Conservation (phyloP, 106 monocot species). For the Dioscorea dumetorum region DNA sequence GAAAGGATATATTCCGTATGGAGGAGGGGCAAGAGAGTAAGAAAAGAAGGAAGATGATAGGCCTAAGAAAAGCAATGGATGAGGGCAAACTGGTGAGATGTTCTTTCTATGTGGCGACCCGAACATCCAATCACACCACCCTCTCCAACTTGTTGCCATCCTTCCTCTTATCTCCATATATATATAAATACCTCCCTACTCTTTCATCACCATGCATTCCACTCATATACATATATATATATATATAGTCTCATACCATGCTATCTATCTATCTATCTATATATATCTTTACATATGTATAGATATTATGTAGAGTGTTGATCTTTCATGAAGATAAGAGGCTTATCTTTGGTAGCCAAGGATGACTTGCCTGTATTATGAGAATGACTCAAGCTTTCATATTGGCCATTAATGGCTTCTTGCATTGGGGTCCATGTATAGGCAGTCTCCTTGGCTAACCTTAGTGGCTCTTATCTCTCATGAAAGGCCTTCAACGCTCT, state of each 20-base stretch:
- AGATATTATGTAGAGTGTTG: too few relatives aligned
- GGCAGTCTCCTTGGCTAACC: conserved; percentile 34
- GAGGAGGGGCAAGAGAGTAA: neutral
- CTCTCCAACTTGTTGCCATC: too few relatives aligned
- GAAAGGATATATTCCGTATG: conserved; percentile 7
- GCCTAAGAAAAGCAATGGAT: conserved; percentile 5
- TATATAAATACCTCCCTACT: too few relatives aligned
- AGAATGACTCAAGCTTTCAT: too few relatives aligned
- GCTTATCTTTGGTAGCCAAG: conserved; percentile 26
- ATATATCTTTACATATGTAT: too few relatives aligned
- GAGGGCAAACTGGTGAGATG: neutral
- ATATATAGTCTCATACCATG: too few relatives aligned
- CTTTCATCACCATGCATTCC: too few relatives aligned
- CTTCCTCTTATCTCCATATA: too few relatives aligned
- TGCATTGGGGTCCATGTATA: conserved; percentile 9
- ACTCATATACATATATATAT: too few relatives aligned
- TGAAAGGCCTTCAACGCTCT: conserved; percentile 6
- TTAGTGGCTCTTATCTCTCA: conserved; percentile 21
- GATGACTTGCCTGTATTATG: conserved; percentile 23
- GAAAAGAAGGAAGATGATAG: neutral
- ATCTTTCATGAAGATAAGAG: conserved; percentile 25
- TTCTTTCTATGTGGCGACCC: conserved; percentile 4
- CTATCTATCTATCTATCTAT: too few relatives aligned
- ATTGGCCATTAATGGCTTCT: neutral
- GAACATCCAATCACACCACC: neutral